Conservation (phyloP, 2,329 filamentous ascomycete species). For the Fusarium ramigenum region DNA sequence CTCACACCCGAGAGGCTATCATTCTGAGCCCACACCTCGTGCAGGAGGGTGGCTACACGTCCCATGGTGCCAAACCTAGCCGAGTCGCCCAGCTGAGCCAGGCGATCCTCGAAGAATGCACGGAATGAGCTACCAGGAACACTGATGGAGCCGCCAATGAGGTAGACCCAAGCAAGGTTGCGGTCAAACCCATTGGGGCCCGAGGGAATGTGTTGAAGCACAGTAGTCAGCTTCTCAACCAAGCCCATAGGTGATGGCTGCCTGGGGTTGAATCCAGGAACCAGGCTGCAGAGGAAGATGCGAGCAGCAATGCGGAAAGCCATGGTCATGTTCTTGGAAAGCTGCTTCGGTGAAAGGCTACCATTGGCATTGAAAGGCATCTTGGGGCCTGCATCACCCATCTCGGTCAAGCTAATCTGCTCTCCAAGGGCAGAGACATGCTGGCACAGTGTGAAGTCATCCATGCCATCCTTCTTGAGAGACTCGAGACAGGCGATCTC, state of each 20-base stretch:
- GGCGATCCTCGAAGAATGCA: conserved; percentile 78
- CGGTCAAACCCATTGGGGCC: conserved; percentile 87
- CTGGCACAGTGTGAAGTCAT: conserved; percentile 85
- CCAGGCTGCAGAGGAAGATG: conserved; percentile 95
- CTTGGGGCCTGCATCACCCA: conserved; percentile 65
- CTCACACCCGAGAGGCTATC: conserved; percentile 57
- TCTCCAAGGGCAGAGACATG: conserved; percentile 89
- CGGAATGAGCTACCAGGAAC: conserved; percentile 79
- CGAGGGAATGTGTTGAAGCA: conserved; percentile 83
- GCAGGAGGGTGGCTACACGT: conserved; percentile 79
- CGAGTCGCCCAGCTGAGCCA: conserved; percentile 78
- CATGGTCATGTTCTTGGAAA: conserved; percentile 87
- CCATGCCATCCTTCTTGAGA: conserved; percentile 83
- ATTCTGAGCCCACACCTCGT: conserved; percentile 86
- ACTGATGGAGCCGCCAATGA: conserved; percentile 85
- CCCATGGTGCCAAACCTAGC: conserved; percentile 86
- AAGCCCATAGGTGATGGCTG: conserved; percentile 80
- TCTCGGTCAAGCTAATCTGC: conserved; percentile 85
- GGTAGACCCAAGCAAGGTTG: conserved; percentile 90
- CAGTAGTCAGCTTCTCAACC: conserved; percentile 78
- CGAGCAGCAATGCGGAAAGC: conserved; percentile 92
- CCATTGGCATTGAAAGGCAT: conserved; percentile 74
- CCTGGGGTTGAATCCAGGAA: conserved; percentile 83
- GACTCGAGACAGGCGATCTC: conserved; percentile 97
- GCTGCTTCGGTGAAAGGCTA: conserved; percentile 80